Evolutionary conservation across 805 yeast species (phyloP), one percentile per base, ranked within the genome.

Genomic region (Starmerella scarabaei): DNA sequence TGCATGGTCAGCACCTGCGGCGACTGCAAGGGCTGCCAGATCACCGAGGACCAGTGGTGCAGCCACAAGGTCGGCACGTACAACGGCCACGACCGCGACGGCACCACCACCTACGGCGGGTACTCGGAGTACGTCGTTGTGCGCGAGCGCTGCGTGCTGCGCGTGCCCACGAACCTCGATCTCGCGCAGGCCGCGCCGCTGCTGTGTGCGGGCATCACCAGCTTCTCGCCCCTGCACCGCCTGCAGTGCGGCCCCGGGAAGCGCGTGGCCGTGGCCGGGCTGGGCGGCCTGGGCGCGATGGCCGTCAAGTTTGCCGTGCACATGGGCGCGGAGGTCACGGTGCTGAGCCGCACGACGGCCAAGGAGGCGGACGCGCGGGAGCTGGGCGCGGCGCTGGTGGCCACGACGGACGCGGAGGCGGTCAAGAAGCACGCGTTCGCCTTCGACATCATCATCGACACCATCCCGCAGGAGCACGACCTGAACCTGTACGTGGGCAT

Each of bases 181-280:
- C 63, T 72, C 33, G 71, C 66, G 27, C 61, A 65, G 21, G 82
- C 74, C 21, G 85, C 84, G 3, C 85, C 86, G 38, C 62, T 80
- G 61, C 61, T 78, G 63, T 80, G 88, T 64, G 88, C 83, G 41
- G 88, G 88, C 40, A 63, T 77, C 55, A 80, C 88, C 11, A 76
- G 73, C 12, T 79, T 63, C 62, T 70, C 81, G 6, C 88, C 88
- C 40, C 59, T 80, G 50, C 63, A 53, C 35, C 59, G 62, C 55
- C 63, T 64, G 40, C 68, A 66, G 28, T 64, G 62, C 51, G 72
- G 68, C 41, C 65, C 67, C 35, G 73, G 73, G 37, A 64, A 63
- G 45, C 66, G 61, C 33, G 77, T 76, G 37, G 81, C 77, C 32
- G 59, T 76, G 41, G 67, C 71, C 42, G 81, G 80, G 40, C 66